A percentile compares a stretch with the other conserved stretches of the same genome.
Conservation (phyloP, 805 yeast genomes). For the Pichia occidentalis region DNA sequence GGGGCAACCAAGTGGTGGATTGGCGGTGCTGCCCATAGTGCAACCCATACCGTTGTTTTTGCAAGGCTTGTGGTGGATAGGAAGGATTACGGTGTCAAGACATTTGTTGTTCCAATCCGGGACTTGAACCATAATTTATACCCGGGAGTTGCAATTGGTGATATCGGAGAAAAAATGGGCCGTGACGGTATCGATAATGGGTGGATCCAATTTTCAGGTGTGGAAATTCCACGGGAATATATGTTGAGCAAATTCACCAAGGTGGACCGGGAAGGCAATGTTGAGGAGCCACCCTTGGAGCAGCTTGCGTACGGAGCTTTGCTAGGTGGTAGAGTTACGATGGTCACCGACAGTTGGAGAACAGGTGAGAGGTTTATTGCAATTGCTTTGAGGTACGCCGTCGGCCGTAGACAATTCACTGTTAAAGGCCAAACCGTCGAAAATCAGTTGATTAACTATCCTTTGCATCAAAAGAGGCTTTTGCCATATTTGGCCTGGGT, state of each 20-base stretch:
- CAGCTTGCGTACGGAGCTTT: constrained; percentile 86
- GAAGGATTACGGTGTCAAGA: constrained; percentile 86
- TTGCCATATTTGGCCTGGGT: constrained; percentile 78
- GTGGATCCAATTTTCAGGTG: constrained; percentile 88
- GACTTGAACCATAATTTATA: constrained; percentile 63
- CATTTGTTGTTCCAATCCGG: constrained; percentile 86
- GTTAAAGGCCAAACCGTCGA: constrained; percentile 42
- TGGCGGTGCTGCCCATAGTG: constrained; percentile 95
- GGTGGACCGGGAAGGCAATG: constrained; percentile 62
- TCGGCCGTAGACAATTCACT: constrained; percentile 82
- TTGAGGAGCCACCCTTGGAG: constrained; percentile 74
- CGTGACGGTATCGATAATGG: constrained; percentile 95
- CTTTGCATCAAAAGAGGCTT: constrained; percentile 82
- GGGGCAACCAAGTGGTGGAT: constrained; percentile 99
- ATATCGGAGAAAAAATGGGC: constrained; percentile 94
- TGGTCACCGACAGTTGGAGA: constrained; percentile 82
- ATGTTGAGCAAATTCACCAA: constrained; percentile 77
- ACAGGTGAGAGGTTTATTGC: constrained; percentile 74
- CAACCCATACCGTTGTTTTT: constrained; percentile 79
- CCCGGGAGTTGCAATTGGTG: constrained; percentile 83
- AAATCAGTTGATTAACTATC: constrained; percentile 75
- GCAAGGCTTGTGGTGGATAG: constrained; percentile 79
- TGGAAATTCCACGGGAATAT: constrained; percentile 73
- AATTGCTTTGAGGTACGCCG: constrained; percentile 83
- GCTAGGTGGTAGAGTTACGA: constrained; percentile 80